Evolutionary conservation across 1,284 basidiomycete genomes (phyloP), one percentile per base, ranked within the genome.

Genomic region (Albatrellus sp.): DNA sequence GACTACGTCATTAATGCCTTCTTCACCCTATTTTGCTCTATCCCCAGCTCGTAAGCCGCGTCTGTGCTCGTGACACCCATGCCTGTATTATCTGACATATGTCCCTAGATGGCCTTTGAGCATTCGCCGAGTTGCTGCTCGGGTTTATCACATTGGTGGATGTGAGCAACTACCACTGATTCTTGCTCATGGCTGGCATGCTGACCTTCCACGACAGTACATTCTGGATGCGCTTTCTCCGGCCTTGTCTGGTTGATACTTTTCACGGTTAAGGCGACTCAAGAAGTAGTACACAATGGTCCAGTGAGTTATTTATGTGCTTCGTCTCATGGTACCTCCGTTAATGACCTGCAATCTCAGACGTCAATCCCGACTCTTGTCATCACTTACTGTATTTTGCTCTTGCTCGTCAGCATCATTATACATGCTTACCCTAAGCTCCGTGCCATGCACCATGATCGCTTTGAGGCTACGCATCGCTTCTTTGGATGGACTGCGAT

Each of bases 91-190:
- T 29, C 30, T 42, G 29, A 41, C 16, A 12, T 19, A 3, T 19
- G 3, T 14, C 24, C 2, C 11, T 48, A 75, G 72, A 17, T 75
- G 72, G 72, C 75, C 75, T 3, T 58, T 78, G 30, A 55, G 60
- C 16, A 71, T 78, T 48, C 69, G 75, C 35, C 63, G 68, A 13
- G 58, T 72, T 12, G 68, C 65, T 48, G 75, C 72, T 24, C 61
- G 73, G 38, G 73, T 77, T 1, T 77, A 76, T 49, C 72, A 75
- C 46, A 74, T 77, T 43, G 74, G 73, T 28, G 74, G 75, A 30
- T 48, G 63, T 65, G 50, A 55, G 62, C 56, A 41, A 37, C 16
- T 32, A 5, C 12, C 3, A 16, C 32, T 33, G 32, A 14, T 14
- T 38, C n/a, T 14, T 17, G 12, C 36, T 38, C 14, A 24, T 7